Conservation (phyloP, 495 filamentous ascomycete species). For the Penicillium riverlandense region DNA sequence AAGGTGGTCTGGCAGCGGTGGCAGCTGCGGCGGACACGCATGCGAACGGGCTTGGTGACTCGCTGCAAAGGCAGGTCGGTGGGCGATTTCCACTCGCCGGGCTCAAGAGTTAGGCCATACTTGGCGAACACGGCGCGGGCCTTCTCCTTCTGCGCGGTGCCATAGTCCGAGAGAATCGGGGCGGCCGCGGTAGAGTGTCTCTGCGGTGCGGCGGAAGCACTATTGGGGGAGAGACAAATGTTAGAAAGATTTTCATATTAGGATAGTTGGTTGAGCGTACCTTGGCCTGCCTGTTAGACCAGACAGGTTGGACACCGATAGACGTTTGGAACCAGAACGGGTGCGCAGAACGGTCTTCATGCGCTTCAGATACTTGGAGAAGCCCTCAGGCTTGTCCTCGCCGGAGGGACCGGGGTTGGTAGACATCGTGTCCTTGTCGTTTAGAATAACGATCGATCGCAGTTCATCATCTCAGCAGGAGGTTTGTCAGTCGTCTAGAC, state of each 20-base stretch:
- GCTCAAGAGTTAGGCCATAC: slow-evolving; percentile 64
- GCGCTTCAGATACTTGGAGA: slow-evolving; percentile 55
- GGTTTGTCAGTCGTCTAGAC: not conserved
- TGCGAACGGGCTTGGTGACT: slow-evolving; percentile 82
- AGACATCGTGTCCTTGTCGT: slow-evolving; percentile 10
- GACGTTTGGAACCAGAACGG: slow-evolving; percentile 36
- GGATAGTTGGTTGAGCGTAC: slow-evolving; percentile 14
- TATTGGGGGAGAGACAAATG: not conserved
- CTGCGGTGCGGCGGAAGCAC: not conserved
- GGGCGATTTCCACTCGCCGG: slow-evolving; percentile 58
- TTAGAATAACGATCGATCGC: slow-evolving; percentile 8
- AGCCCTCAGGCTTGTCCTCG: slow-evolving; percentile 52
- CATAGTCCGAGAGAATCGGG: slow-evolving; percentile 24
- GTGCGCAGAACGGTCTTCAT: slow-evolving; percentile 58
- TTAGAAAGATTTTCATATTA: not conserved
- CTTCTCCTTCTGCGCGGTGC: slow-evolving; percentile 52
- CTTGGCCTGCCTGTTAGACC: slow-evolving; percentile 9
- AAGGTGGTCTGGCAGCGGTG: slow-evolving; percentile 71
- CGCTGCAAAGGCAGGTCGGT: slow-evolving; percentile 54
- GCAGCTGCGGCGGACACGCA: slow-evolving; percentile 80
- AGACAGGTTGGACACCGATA: slow-evolving; percentile 15
- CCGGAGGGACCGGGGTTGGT: not conserved
- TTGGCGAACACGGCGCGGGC: slow-evolving; percentile 65
- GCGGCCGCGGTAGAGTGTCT: slow-evolving; percentile 8
- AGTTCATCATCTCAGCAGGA: not conserved